Conservation (phyloP, 208 protist genomes). For the Acanthamoeba divionensis region DNA sequence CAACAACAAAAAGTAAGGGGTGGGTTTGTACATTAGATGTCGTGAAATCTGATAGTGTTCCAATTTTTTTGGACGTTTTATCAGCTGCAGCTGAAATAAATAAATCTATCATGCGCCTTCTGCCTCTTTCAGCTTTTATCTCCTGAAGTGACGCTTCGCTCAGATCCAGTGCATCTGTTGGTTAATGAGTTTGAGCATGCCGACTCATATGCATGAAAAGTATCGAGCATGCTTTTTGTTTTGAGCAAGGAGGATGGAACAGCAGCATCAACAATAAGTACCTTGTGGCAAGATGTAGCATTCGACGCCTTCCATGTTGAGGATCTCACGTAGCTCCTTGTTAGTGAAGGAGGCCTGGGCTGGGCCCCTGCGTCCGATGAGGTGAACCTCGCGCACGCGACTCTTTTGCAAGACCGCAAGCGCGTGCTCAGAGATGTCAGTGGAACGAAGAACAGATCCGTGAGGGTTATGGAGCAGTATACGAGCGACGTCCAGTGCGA, state of each 20-base stretch:
- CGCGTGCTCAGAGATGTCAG: constrained; percentile 89
- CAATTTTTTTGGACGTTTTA: no score
- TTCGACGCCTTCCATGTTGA: not conserved
- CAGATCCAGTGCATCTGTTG: not conserved
- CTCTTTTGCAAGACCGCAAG: constrained; percentile 83
- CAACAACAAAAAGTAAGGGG: no score
- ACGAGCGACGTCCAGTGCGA: constrained; percentile 92
- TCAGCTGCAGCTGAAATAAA: not conserved
- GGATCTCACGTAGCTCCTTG: constrained; percentile 92
- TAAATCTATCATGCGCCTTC: constrained; percentile 39
- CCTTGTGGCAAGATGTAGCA: not conserved
- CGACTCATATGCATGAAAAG: no score
- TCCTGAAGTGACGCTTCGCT: constrained; percentile 14
- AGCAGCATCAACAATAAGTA: no score
- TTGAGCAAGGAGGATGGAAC: no score
- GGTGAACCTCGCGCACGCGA: constrained; percentile 78
- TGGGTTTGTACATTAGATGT: no score
- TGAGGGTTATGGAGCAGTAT: constrained; percentile 83
- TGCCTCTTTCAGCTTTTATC: not conserved
- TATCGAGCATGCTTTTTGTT: no score
- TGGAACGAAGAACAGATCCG: constrained; percentile 83
- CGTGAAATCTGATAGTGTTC: no score
- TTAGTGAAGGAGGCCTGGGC: constrained; percentile 91
- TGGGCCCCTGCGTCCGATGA: constrained; percentile 88
- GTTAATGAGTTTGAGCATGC: no score